Evolutionary conservation across 2,329 filamentous ascomycete species (phyloP).

Genomic region (Arthrinium puccinioides): DNA sequence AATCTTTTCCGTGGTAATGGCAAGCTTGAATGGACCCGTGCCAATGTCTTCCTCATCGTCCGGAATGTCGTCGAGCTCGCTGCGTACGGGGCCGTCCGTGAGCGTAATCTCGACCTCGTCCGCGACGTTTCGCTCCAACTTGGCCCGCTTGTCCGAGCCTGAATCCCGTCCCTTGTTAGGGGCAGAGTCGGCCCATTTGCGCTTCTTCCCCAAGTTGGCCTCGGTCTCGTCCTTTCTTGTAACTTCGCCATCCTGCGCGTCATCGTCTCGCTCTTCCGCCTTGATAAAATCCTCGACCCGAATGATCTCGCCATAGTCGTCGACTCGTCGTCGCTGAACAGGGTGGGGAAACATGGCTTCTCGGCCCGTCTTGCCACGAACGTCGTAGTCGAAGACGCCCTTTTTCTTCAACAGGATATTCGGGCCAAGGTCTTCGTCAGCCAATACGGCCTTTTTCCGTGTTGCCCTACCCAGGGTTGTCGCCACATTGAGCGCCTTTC

Average conservation of each 20-base stretch:
- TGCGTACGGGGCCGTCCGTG: slow-evolving; percentile 34
- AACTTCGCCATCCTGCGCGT: slow-evolving; percentile 54
- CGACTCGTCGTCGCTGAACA: slow-evolving; percentile 67
- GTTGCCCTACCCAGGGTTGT: slow-evolving; percentile 76
- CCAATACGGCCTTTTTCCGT: slow-evolving; percentile 78
- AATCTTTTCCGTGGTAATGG: slow-evolving; percentile 56
- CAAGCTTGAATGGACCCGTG: slow-evolving; percentile 67
- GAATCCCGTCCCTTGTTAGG: slow-evolving; percentile 31
- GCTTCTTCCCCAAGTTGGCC: slow-evolving; percentile 76
- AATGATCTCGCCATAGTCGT: slow-evolving; percentile 93
- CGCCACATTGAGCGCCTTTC: slow-evolving; percentile 83
- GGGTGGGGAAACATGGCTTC: slow-evolving; percentile 90
- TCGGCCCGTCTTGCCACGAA: slow-evolving; percentile 82
- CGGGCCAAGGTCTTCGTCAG: slow-evolving; percentile 84
- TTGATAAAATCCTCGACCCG: slow-evolving; percentile 88
- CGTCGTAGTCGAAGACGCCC: slow-evolving; percentile 88
- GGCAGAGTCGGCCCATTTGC: slow-evolving; percentile 78
- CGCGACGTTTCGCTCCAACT: slow-evolving; percentile 31
- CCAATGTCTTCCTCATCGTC: slow-evolving; percentile 44
- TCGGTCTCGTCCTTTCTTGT: slow-evolving; percentile 42
- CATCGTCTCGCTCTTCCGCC: slow-evolving; percentile 81
- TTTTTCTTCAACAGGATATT: slow-evolving; percentile 85
- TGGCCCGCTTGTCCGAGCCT: slow-evolving; percentile 53
- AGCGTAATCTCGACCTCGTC: slow-evolving; percentile 38
- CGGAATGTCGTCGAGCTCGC: slow-evolving; percentile 52